Percentiles rank a stretch among this genome's conserved stretches.
phyloP scores from a whole-genome alignment of 306 rosid species.

The Rosa persica region DNA sequence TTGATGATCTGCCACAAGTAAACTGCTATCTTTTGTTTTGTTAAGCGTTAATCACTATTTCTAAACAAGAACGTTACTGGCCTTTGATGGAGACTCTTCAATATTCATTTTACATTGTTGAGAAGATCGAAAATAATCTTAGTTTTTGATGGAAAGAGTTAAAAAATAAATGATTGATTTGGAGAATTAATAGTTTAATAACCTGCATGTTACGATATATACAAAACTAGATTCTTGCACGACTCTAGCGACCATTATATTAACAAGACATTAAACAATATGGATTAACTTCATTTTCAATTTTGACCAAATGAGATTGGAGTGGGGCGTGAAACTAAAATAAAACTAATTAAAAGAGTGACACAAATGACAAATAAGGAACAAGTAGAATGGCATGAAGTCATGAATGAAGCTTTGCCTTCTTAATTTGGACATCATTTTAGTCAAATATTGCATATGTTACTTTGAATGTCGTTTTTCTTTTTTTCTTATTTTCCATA shows the following conservation, averaged over 20 bases:
- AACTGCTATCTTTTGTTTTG: not conserved
- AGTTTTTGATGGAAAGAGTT: not conserved
- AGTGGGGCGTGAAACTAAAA: not conserved
- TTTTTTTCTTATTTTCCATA: not conserved
- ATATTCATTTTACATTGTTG: not conserved
- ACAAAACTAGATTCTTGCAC: not conserved
- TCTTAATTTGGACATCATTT: not conserved
- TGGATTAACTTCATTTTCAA: not conserved
- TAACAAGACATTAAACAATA: not conserved
- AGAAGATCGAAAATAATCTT: not conserved
- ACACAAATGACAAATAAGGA: not conserved
- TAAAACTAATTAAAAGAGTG: not conserved
- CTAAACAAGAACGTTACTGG: not conserved
- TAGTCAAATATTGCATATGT: not conserved
- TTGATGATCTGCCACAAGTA: not conserved
- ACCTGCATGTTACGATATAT: not conserved
- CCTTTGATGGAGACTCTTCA: not conserved
- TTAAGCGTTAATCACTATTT: not conserved
- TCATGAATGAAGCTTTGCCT: not conserved
- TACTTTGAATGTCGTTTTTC: not conserved
- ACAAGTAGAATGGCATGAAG: constrained; percentile 5
- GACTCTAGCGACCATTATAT: not conserved
- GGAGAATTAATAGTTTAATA: not conserved
- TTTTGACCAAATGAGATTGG: constrained; percentile 2
- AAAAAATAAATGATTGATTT: not conserved